Percentiles rank a stretch among this genome's conserved stretches.
Evolutionary conservation across 2,329 filamentous ascomycete species (phyloP).

Genomic region (Amylocarpus encephaloides): DNA sequence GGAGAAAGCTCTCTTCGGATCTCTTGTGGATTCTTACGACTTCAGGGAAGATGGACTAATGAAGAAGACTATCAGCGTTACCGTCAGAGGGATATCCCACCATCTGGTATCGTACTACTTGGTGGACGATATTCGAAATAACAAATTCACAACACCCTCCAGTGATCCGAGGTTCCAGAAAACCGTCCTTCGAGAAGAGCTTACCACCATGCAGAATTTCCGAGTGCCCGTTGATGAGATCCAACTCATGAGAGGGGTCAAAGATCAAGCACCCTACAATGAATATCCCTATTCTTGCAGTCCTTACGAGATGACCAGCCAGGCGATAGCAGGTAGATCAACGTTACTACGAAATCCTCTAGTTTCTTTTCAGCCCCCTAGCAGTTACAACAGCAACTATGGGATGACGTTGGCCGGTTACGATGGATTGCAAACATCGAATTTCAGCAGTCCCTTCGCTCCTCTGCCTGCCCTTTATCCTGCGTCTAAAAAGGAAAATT

Average conservation of each 20-base stretch:
- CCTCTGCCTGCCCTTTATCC: conserved; percentile 21
- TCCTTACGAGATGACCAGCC: conserved; percentile 29
- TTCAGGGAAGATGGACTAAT: conserved; percentile 79
- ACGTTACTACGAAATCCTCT: conserved; percentile 28
- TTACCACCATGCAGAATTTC: conserved; percentile 60
- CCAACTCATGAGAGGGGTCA: conserved; percentile 34
- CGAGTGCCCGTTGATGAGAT: conserved; percentile 58
- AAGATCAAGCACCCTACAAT: conserved; percentile 25
- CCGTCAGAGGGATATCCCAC: conserved; percentile 66
- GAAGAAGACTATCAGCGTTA: conserved; percentile 89
- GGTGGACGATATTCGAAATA: conserved; percentile 64
- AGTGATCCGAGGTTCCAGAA: conserved; percentile 44
- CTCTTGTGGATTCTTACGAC: conserved; percentile 80
- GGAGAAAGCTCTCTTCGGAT: conserved; percentile 56
- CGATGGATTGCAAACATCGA: conserved; percentile 15
- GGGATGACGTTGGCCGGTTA: conserved; percentile 19
- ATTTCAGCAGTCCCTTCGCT: conserved; percentile 21
- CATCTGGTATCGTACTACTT: conserved; percentile 88
- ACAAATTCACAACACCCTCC: conserved; percentile 50
- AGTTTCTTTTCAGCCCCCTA: conserved; percentile 18
- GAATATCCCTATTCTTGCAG: conserved; percentile 20
- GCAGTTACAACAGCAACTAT: conserved; percentile 19
- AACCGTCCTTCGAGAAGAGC: conserved; percentile 49
- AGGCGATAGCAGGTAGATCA: conserved; percentile 24
- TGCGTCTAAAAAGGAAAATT: conserved; percentile 21